Conservation (phyloP, 176 grass and related monocot species). For the Triticum aestivum region IWGSC_CS_RefSeq_v2.1 NC_057802.1:480874810-480875309, state of each 20-base stretch:
- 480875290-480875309: constrained; percentile 59
- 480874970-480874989: background rate
- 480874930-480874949: background rate
- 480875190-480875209: constrained; percentile 66
- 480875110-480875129: constrained; percentile 48
- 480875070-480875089: constrained; percentile 41
- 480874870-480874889: background rate
- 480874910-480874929: background rate
- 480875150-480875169: constrained; percentile 58
- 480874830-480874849: constrained; percentile 24
- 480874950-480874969: background rate
- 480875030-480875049: background rate
- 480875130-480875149: constrained; percentile 36
- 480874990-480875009: background rate
- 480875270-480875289: constrained; percentile 55
- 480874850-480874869: background rate
- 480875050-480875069: background rate
- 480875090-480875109: constrained; percentile 70
- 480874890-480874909: background rate
- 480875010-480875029: constrained; percentile 19
- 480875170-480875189: constrained; percentile 57
- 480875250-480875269: constrained; percentile 40
- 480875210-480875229: constrained; percentile 54
- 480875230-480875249: constrained; percentile 49
- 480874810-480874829: background rate